Percentiles rank a stretch among this genome's conserved stretches.
Evolutionary conservation across 768 basidiomycete genomes (phyloP).

Genomic region (Saitozyma podzolica): DNA sequence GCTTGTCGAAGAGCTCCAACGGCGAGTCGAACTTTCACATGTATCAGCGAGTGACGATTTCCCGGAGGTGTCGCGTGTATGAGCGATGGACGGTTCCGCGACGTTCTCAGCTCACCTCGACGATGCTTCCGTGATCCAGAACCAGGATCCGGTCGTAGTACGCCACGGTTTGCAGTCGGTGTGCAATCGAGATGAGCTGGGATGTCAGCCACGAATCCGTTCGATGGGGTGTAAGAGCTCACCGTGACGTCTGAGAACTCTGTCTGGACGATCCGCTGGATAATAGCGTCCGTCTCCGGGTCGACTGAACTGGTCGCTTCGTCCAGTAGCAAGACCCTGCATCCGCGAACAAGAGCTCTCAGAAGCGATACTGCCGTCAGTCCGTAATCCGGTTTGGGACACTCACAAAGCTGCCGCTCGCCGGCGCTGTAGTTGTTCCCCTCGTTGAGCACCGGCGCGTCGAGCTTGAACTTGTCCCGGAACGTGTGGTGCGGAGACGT

Average conservation of each 20-base stretch:
- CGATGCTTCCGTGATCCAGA: constrained; percentile 39
- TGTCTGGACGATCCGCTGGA: constrained; percentile 66
- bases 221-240: constrained; percentile 5
- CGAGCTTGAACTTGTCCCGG: constrained; percentile 67
- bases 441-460: constrained; percentile 65
- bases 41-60: constrained; percentile 1
- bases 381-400: not conserved
- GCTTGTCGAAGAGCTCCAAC: constrained; percentile 34
- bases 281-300: constrained; percentile 61
- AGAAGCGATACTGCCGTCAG: constrained; percentile 58
- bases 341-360: constrained; percentile 65
- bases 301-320: constrained; percentile 56
- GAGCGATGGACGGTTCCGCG: no score
- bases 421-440: constrained; percentile 68
- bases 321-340: constrained; percentile 63
- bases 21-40: constrained; percentile 30
- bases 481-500: constrained; percentile 47
- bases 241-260: constrained; percentile 56
- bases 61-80: no score
- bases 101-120: constrained; percentile 22
- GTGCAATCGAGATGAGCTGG: constrained; percentile 41
- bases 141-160: constrained; percentile 53
- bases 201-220: not conserved
- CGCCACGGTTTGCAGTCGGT: constrained; percentile 45
- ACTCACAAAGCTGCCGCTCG: constrained; percentile 62